phyloP scores from a whole-genome alignment of 257 asterid genomes.

The Lycium ferocissimum region DNA sequence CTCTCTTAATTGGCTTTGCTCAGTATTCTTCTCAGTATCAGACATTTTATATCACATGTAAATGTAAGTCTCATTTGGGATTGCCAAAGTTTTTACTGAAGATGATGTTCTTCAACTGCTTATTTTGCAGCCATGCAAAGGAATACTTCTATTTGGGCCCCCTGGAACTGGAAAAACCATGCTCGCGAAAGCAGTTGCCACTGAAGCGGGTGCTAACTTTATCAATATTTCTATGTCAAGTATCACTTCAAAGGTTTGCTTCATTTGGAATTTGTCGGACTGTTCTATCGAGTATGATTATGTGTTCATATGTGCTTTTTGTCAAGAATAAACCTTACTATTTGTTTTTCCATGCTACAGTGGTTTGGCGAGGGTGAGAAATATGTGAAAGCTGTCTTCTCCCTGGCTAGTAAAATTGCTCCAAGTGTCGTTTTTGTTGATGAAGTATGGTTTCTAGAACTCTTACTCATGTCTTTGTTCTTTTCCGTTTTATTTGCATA shows the following conservation, averaged over 20 bases:
- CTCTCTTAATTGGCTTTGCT: constrained; percentile 18
- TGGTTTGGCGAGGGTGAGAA: constrained; percentile 98
- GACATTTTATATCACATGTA: neutral
- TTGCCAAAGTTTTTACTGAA: neutral
- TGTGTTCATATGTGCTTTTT: neutral
- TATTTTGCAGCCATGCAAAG: constrained; percentile 81
- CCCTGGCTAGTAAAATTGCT: constrained; percentile 90
- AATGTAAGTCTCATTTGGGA: neutral
- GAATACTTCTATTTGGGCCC: constrained; percentile 88
- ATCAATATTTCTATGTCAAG: constrained; percentile 93
- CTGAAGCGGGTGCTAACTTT: constrained; percentile 96
- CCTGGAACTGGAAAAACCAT: constrained; percentile 95
- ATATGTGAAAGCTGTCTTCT: constrained; percentile 87
- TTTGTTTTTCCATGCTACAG: constrained; percentile 47
- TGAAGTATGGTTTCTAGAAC: constrained; percentile 58
- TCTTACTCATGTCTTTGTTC: constrained; percentile 18
- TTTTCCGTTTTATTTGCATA: neutral
- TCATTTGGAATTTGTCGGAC: neutral
- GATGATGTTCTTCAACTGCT: neutral
- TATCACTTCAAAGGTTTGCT: constrained; percentile 78
- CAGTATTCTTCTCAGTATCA: neutral
- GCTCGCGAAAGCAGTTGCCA: constrained; percentile 95
- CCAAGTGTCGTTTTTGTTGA: constrained; percentile 95
- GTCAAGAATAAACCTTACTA: constrained; percentile 7
- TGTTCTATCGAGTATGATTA: neutral